Evolutionary conservation across 176 grass and related monocot genomes (phyloP), one percentile per base, ranked within the genome.

Genomic region (Rhynchospora breviuscula): DNA sequence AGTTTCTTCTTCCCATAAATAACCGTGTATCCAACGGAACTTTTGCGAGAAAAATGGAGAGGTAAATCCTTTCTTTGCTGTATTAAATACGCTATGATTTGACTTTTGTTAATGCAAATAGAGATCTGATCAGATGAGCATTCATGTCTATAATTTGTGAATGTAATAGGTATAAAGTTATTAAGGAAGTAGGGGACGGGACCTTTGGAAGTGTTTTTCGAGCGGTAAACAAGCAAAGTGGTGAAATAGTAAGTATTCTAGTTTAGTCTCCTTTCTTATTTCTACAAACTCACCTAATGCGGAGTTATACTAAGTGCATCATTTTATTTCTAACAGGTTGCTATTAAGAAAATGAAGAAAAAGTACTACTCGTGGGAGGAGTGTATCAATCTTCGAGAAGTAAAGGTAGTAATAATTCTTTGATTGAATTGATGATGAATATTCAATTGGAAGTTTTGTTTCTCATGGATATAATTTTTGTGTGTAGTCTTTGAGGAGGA

Each of bases 311-410:
- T 60, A 58, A 45, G 10, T 77, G 0, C 19, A 57, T 75, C 67
- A 63, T 74, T 40, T 6, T 80, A 77, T 84, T 1, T 44, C 77
- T 89, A 48, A 82, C 83, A 99, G 96, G 93, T 95, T 65, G 96
- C 96, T 7, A 95, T 99, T 81, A 99, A 99, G 89, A 93, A 99
- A 93, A 93, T 99, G 91, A 99, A 99, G 89, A 95, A 93, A 83
- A 99, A 95, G 67, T 99, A 99, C 79, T 90, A 85, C 81, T 93
- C 93, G 12, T 99, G 96, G 96, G 96, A 99, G 40, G 96, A 99
- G 62, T 99, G 96, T 87, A 89, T 99, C 79, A 93, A 93, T 86
- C 96, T 99, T 57, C 91, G 93, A n/a, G 96, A 99, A 99, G 96
- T 99, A 75, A 99, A 99, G 96, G 96, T 99, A 89, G 45, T 74